Evolutionary conservation across 202 grass and related monocot genomes (phyloP).

Genomic region (Digitaria exilis): DNA sequence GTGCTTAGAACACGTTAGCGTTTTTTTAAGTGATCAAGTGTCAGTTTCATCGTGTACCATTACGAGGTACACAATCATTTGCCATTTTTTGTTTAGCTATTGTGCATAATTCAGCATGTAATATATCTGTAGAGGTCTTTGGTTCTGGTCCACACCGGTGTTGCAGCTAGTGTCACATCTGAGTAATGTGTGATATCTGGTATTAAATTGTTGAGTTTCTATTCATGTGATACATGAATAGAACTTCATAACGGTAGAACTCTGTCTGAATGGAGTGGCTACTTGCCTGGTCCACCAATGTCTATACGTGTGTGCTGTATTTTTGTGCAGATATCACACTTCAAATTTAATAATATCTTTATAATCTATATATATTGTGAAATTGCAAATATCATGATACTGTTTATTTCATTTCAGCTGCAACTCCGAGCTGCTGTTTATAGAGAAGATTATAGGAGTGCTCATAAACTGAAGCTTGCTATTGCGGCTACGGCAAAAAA

Average conservation of each 20-base stretch:
- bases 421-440: slow-evolving; percentile 72
- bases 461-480: slow-evolving; percentile 81
- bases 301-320: slow-evolving; percentile 7
- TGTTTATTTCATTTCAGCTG: slow-evolving; percentile 64
- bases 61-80: neutral
- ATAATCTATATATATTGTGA: slow-evolving; percentile 38
- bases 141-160: neutral
- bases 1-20: neutral
- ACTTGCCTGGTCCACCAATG: slow-evolving; percentile 22
- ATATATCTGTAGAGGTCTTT: neutral
- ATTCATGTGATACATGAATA: slow-evolving; percentile 9
- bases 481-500: slow-evolving; percentile 68
- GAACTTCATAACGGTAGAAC: neutral
- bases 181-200: neutral
- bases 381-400: slow-evolving; percentile 40
- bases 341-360: slow-evolving; percentile 23
- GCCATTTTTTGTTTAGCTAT: slow-evolving; percentile 10
- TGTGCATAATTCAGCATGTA: neutral
- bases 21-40: neutral
- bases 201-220: slow-evolving; percentile 23
- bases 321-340: slow-evolving; percentile 17
- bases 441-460: slow-evolving; percentile 79
- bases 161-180: slow-evolving; percentile 8
- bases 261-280: slow-evolving; percentile 3
- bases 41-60: neutral